Evolutionary conservation across 495 filamentous ascomycete genomes (phyloP).

Genomic region (Penicillium manginii): DNA sequence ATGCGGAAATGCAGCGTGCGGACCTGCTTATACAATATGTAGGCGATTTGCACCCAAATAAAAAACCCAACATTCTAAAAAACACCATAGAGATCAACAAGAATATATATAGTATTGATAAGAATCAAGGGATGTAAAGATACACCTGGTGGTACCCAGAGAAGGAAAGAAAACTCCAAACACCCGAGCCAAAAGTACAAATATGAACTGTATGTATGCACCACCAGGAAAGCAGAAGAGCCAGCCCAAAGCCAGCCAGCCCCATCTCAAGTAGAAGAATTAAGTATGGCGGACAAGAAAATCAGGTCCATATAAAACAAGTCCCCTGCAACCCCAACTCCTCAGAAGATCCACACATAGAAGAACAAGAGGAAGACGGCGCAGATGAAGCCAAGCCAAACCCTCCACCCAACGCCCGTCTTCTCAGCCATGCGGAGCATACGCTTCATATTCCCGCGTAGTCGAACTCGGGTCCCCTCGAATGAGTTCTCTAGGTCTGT

Average conservation of each 20-base stretch:
- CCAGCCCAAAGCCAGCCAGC: not conserved
- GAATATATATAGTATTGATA: no score
- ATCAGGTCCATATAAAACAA: not conserved
- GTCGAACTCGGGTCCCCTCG: constrained; percentile 75
- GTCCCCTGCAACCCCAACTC: not conserved
- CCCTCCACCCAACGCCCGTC: constrained; percentile 91
- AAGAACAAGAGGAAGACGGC: constrained; percentile 80
- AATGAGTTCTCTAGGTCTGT: constrained; percentile 85
- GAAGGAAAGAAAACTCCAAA: no score
- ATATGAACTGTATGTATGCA: not conserved
- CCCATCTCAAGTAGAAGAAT: not conserved
- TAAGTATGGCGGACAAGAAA: not conserved
- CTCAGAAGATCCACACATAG: constrained; percentile 82
- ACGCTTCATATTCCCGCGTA: constrained; percentile 91
- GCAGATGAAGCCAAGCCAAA: constrained; percentile 86
- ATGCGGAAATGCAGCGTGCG: no score
- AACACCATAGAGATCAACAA: no score
- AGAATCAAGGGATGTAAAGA: no score
- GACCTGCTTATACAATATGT: no score
- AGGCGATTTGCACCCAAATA: no score
- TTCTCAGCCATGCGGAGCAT: constrained; percentile 96
- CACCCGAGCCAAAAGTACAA: not conserved
- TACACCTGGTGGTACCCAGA: no score
- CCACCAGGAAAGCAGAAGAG: not conserved
- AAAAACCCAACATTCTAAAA: no score